These are phyloP conservation scores for Pezicula carpinea DNA, from an alignment of 2,329 filamentous ascomycete species.

Conservation along the genomic window DNA sequence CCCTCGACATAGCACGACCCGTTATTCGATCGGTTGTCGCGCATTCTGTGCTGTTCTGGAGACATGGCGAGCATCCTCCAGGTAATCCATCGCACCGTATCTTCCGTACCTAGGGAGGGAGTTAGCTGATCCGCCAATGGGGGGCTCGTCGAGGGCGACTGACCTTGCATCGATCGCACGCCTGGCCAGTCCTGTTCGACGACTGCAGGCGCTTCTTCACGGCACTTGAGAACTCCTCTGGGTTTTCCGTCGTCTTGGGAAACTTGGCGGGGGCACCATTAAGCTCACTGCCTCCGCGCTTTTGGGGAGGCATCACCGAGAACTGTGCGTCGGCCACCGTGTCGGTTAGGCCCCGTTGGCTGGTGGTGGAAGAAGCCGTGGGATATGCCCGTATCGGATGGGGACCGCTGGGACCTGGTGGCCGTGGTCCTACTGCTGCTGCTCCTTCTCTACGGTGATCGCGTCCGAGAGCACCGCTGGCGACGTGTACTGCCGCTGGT, in stretches of 20 bases:
- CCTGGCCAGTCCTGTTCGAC: slow-evolving; percentile 69
- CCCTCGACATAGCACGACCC: slow-evolving; percentile 71
- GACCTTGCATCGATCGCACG: slow-evolving; percentile 86
- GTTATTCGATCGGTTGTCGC: slow-evolving; percentile 82
- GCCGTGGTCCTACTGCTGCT: neutral
- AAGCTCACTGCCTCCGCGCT: slow-evolving; percentile 15
- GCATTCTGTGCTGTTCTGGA: slow-evolving; percentile 71
- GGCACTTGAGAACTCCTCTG: slow-evolving; percentile 30
- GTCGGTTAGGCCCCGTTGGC: slow-evolving; percentile 6
- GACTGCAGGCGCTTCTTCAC: slow-evolving; percentile 49
- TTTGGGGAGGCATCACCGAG: slow-evolving; percentile 22
- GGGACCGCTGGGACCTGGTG: slow-evolving; percentile 3
- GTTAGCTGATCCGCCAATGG: slow-evolving; percentile 4
- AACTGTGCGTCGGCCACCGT: neutral
- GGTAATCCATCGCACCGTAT: slow-evolving; percentile 80
- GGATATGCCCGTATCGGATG: slow-evolving; percentile 5
- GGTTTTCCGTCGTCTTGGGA: slow-evolving; percentile 21
- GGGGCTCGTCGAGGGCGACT: slow-evolving; percentile 14
- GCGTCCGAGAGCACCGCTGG: too few species aligned
- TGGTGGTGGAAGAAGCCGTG: slow-evolving; percentile 21
- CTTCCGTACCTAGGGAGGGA: slow-evolving; percentile 64
- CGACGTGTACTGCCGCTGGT: too few species aligned
- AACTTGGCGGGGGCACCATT: slow-evolving; percentile 16
- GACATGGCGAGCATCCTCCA: slow-evolving; percentile 78
- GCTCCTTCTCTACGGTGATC: neutral